A percentile compares a stretch with the other conserved stretches of the same genome.
Conservation (phyloP, 2,329 filamentous ascomycete genomes). For the Alternaria alternata region DNA sequence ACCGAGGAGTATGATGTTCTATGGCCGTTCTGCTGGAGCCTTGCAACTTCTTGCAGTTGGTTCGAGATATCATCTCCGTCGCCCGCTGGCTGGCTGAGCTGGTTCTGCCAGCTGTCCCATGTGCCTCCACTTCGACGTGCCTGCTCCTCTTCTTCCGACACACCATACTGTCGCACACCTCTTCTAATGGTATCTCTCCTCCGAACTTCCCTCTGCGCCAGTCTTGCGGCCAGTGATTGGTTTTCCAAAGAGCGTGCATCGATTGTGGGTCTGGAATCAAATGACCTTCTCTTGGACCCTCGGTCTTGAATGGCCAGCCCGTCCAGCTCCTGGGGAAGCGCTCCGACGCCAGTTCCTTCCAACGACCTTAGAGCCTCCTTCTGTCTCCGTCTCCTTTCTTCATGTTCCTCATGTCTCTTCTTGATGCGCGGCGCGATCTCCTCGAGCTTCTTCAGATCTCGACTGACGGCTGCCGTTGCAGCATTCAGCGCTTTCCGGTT, state of each 20-base stretch:
- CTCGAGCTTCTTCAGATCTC: slow-evolving; percentile 76
- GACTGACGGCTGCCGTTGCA: slow-evolving; percentile 68
- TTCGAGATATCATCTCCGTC: slow-evolving; percentile 60
- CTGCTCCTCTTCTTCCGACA: slow-evolving; percentile 66
- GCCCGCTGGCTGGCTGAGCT: slow-evolving; percentile 33
- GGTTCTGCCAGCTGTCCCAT: slow-evolving; percentile 63
- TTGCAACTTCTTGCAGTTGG: slow-evolving; percentile 61
- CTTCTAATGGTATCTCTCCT: slow-evolving; percentile 50
- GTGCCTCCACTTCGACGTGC: slow-evolving; percentile 62
- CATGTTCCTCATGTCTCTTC: slow-evolving; percentile 66
- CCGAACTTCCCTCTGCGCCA: slow-evolving; percentile 47
- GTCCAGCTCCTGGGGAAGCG: slow-evolving; percentile 36
- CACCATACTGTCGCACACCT: slow-evolving; percentile 65
- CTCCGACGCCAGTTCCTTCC: slow-evolving; percentile 27
- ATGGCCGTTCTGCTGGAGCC: slow-evolving; percentile 43
- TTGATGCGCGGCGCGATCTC: slow-evolving; percentile 80
- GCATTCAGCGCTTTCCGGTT: slow-evolving; percentile 62
- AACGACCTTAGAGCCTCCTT: slow-evolving; percentile 35
- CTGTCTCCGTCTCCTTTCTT: slow-evolving; percentile 36
- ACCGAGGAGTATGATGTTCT: slow-evolving; percentile 36
- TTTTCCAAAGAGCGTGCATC: slow-evolving; percentile 42
- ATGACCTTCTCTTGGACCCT: slow-evolving; percentile 29
- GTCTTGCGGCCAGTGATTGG: slow-evolving; percentile 41
- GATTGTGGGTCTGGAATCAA: slow-evolving; percentile 38
- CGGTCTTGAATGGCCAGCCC: slow-evolving; percentile 27